Conservation (phyloP, 768 basidiomycete species). For the Mycena albidolilacea region DNA sequence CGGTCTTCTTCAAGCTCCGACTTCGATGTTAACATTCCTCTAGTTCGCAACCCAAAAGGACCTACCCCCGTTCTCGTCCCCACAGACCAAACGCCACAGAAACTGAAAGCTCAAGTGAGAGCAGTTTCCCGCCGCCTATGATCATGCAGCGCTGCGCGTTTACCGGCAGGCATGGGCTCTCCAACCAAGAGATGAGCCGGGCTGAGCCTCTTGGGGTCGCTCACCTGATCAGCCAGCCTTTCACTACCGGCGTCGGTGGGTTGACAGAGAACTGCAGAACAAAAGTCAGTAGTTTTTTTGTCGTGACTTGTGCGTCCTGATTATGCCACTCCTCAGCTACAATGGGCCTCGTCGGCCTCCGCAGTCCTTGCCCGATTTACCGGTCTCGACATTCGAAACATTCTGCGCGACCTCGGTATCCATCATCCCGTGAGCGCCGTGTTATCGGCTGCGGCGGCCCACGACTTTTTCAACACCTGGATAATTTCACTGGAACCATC, state of each 20-base stretch:
- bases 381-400: no score
- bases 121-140: neutral
- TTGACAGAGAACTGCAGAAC: neutral
- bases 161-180: neutral
- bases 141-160: neutral
- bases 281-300: constrained; percentile 2
- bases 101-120: constrained; percentile 2
- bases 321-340: no score
- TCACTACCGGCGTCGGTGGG: neutral
- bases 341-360: no score
- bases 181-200: neutral
- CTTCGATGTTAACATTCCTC: neutral
- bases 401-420: no score
- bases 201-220: neutral
- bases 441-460: no score
- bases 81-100: neutral
- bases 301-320: neutral
- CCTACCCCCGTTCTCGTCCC: neutral
- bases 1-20: neutral
- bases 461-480: no score
- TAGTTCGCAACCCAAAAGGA: constrained; percentile 11
- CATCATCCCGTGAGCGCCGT: no score
- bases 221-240: constrained; percentile 1
- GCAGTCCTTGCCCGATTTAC: no score
- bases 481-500: no score